Base-by-base conservation (phyloP, 495 filamentous ascomycete species). In the Penicillium pancosmium region DNA sequence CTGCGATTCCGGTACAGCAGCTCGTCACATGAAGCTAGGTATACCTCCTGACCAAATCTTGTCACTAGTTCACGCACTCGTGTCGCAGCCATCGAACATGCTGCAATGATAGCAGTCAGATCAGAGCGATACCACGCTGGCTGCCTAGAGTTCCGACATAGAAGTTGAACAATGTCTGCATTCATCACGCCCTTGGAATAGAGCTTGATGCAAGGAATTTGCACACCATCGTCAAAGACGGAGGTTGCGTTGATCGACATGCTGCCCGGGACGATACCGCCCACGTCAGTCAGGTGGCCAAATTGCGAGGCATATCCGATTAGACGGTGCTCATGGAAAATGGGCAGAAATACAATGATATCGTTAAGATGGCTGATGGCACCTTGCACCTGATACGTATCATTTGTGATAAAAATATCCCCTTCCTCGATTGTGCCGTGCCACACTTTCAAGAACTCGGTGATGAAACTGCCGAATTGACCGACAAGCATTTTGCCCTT, bases 391-490 rank as follows among this genome's bases (percentile, higher is more conserved):
- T 78, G 78, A 60, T 80, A 82, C 12, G 75, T 76, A 52, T 82
- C 79, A 50, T 82, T 82, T 11, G 79, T 82, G 27, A 82, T 68
- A 58, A 82, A 82, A 5, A 81, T 65, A 51, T 82, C 80, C 15
- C 77, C 79, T 44, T 79, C 73, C 44, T 80, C 73, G 50, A 82
- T 80, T 0, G 69, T 66, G 0, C 71, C 78, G 15, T 71, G 70
- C 77, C 76, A 82, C 5, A 69, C 62, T 7, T 75, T 57, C 3
- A 82, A 61, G 48, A 82, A 81, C 36, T 77, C 69, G 1, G 73
- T 75, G 56, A 82, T 82, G 59, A 81, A 81, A 55, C 75, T 79
- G 9, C 80, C 80, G 31, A 81, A 79, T 51, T 82, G 79, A 2
- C 79, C 80, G 10, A 79, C 80, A 7, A 82, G 62, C 80, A 82